Conservation (phyloP, 2,329 filamentous ascomycete species). For the Epichloe gansuensis region DNA sequence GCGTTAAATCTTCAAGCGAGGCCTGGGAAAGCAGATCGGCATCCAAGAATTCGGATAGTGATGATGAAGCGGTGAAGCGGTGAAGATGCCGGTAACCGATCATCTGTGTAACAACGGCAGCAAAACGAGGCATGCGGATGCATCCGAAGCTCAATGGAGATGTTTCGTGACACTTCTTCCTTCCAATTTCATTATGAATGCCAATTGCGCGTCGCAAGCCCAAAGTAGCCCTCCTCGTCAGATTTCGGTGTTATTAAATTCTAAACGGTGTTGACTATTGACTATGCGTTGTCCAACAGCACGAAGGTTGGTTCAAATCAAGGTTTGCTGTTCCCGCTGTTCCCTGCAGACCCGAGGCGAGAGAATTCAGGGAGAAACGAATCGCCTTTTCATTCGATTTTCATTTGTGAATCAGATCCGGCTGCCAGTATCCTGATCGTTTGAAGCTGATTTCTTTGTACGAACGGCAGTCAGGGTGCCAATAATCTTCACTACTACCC, state of each 20-base stretch:
- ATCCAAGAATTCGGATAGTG: constrained; percentile 1
- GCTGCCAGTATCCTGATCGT: constrained; percentile 14
- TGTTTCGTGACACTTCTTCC: neutral
- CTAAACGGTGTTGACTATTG: too few species aligned
- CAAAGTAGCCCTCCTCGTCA: too few species aligned
- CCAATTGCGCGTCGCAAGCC: too few species aligned
- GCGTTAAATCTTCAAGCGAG: neutral
- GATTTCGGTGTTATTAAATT: too few species aligned
- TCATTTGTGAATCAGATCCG: neutral
- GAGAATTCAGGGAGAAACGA: too few species aligned
- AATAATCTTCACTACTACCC: constrained; percentile 42
- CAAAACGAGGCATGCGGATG: neutral
- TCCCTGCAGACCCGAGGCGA: neutral
- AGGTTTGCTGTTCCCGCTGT: neutral
- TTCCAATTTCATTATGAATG: too few species aligned
- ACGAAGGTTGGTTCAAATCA: too few species aligned
- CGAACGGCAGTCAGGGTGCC: constrained; percentile 20
- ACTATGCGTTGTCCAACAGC: too few species aligned
- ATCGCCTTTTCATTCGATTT: neutral
- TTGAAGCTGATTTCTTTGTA: constrained; percentile 13
- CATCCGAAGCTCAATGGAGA: neutral
- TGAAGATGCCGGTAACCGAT: constrained; percentile 6
- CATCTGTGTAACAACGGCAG: constrained; percentile 3
- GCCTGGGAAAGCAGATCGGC: neutral
- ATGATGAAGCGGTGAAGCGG: constrained; percentile 3